A percentile compares a stretch with the other conserved stretches of the same genome.
phyloP scores from a whole-genome alignment of 2,329 filamentous ascomycete genomes.

The Falciphora oryzae region DNA sequence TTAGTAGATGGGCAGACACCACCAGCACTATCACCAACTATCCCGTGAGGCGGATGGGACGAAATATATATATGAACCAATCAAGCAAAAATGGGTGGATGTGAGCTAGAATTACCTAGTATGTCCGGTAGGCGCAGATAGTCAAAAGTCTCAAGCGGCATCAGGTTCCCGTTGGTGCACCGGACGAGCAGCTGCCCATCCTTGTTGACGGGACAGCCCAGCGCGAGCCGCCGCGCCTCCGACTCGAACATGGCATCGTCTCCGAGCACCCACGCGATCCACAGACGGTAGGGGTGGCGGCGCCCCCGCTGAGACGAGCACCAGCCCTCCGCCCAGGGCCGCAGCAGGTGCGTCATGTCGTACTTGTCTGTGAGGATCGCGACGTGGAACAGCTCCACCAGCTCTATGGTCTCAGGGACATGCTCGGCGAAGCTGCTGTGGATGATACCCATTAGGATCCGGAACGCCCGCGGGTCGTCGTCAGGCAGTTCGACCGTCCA shows the following conservation, averaged over 20 bases:
- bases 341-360: slow-evolving; percentile 20
- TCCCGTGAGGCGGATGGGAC: not conserved
- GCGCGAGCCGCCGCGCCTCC: not conserved
- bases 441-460: slow-evolving; percentile 24
- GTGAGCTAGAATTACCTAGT: not conserved
- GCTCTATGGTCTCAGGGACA: slow-evolving; percentile 18
- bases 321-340: slow-evolving; percentile 22
- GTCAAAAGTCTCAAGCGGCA: slow-evolving; percentile 8
- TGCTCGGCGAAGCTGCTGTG: slow-evolving; percentile 22
- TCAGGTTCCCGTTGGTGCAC: slow-evolving; percentile 4
- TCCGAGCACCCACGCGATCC: slow-evolving; percentile 28
- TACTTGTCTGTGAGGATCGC: slow-evolving; percentile 26
- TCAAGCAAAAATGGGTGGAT: not conserved
- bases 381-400: slow-evolving; percentile 22
- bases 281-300: slow-evolving; percentile 22
- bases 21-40: not conserved
- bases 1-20: not conserved
- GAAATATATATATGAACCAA: not conserved
- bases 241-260: slow-evolving; percentile 18
- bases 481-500: slow-evolving; percentile 26
- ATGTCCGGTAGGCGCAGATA: slow-evolving; percentile 6
- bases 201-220: slow-evolving; percentile 5
- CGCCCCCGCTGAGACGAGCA: slow-evolving; percentile 14
- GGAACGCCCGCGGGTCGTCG: slow-evolving; percentile 23
- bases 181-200: slow-evolving; percentile 6